phyloP scores from a whole-genome alignment of 306 rosid species.

The Pyrus pyrifolia region DNA sequence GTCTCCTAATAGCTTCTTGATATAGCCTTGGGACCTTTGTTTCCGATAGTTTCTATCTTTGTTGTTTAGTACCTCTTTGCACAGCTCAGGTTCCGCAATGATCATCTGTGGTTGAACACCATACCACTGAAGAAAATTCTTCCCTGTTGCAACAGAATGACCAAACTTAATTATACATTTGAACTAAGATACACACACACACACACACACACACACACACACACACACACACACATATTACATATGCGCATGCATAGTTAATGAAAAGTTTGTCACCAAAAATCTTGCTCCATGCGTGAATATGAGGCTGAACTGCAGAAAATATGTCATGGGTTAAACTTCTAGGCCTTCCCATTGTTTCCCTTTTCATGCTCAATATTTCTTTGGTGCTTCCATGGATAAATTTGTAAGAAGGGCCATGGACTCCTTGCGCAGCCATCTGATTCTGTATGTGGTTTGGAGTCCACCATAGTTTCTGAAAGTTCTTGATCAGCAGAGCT shows the following conservation, averaged over 20 bases:
- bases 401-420: slow-evolving; percentile 20
- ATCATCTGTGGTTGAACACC: slow-evolving; percentile 18
- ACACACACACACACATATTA: no score
- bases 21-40: neutral
- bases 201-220: no score
- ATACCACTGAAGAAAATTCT: slow-evolving; percentile 19
- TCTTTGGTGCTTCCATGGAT: slow-evolving; percentile 20
- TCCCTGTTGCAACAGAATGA: slow-evolving; percentile 10
- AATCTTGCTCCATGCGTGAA: neutral
- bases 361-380: slow-evolving; percentile 5
- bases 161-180: neutral
- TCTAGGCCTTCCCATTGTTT: neutral
- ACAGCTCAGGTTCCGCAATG: slow-evolving; percentile 21
- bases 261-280: neutral
- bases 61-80: slow-evolving; percentile 23
- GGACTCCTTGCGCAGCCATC: slow-evolving; percentile 17
- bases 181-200: neutral
- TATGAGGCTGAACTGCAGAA: slow-evolving; percentile 15
- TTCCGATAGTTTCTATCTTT: slow-evolving; percentile 12
- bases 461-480: slow-evolving; percentile 29
- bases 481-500: neutral
- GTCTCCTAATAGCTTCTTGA: slow-evolving; percentile 23
- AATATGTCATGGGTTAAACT: slow-evolving; percentile 8
- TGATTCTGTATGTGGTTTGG: slow-evolving; percentile 9
- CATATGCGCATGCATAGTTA: no score